phyloP scores from a whole-genome alignment of 2,329 filamentous ascomycete species.

The Pseudogymnoascus sp. region DNA sequence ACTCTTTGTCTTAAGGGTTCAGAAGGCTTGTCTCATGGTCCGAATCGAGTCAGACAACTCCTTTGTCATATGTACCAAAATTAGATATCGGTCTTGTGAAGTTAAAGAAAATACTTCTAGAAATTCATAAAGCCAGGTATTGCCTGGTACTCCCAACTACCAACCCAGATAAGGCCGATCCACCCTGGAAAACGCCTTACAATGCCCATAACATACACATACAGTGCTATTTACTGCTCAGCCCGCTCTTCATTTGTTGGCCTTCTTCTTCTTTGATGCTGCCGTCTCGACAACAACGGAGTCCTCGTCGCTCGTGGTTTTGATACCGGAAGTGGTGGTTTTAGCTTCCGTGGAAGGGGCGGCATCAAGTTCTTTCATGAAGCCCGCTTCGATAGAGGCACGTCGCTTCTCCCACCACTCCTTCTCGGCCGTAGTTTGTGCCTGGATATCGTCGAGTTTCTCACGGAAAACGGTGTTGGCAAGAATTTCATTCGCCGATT shows the following conservation, averaged over 20 bases:
- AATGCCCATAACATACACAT: slow-evolving; percentile 10
- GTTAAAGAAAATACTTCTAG: slow-evolving; percentile 6
- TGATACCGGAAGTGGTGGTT: slow-evolving; percentile 29
- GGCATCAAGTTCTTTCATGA: slow-evolving; percentile 77
- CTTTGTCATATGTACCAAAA: slow-evolving; percentile 1
- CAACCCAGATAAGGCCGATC: not conserved
- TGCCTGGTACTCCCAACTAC: slow-evolving; percentile 1
- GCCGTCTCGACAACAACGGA: slow-evolving; percentile 66
- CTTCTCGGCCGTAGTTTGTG: slow-evolving; percentile 64
- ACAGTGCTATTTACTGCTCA: slow-evolving; percentile 5
- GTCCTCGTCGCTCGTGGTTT: slow-evolving; percentile 57
- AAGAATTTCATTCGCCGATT: slow-evolving; percentile 92
- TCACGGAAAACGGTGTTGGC: slow-evolving; percentile 72
- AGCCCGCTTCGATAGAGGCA: slow-evolving; percentile 62
- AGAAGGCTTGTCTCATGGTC: not conserved
- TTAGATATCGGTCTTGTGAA: slow-evolving; percentile 4
- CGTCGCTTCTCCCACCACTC: slow-evolving; percentile 88
- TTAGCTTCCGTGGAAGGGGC: slow-evolving; percentile 42
- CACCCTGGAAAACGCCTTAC: slow-evolving; percentile 5
- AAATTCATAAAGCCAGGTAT: slow-evolving; percentile 4
- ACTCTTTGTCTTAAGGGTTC: not conserved
- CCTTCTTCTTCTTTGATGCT: slow-evolving; percentile 53
- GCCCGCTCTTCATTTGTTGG: slow-evolving; percentile 45
- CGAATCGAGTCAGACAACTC: slow-evolving; percentile 4
- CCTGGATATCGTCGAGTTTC: slow-evolving; percentile 66